phyloP scores from a whole-genome alignment of 805 yeast species.

The Zygosaccharomyces rouxii region DNA sequence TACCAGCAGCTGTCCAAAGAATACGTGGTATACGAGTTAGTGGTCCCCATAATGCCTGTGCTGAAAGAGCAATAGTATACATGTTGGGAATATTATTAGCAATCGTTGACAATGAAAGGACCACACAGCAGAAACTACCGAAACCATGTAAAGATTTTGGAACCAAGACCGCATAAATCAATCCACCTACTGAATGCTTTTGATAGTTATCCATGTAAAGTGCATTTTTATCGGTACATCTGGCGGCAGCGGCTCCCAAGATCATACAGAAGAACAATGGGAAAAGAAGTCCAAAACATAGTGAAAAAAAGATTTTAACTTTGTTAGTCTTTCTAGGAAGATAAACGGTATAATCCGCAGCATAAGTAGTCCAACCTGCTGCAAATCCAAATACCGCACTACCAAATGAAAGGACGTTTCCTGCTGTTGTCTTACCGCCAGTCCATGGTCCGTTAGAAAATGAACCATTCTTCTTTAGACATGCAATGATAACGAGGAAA shows the following conservation, averaged over 20 bases:
- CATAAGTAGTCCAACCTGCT: slow-evolving; percentile 93
- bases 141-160: slow-evolving; percentile 79
- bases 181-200: slow-evolving; percentile 67
- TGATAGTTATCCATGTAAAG: slow-evolving; percentile 48
- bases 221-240: slow-evolving; percentile 52
- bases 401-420: slow-evolving; percentile 74
- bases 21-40: slow-evolving; percentile 74
- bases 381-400: slow-evolving; percentile 83
- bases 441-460: slow-evolving; percentile 50
- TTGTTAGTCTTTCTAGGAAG: slow-evolving; percentile 64
- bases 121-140: slow-evolving; percentile 83
- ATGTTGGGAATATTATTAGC: slow-evolving; percentile 90
- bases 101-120: slow-evolving; percentile 77
- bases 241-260: slow-evolving; percentile 82
- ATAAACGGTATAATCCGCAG: slow-evolving; percentile 88
- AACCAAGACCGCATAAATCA: slow-evolving; percentile 71
- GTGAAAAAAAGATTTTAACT: slow-evolving; percentile 55
- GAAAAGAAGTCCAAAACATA: slow-evolving; percentile 55
- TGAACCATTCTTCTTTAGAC: slow-evolving; percentile 62
- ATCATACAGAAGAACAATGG: slow-evolving; percentile 70
- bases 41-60: slow-evolving; percentile 76
- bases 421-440: slow-evolving; percentile 68
- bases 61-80: slow-evolving; percentile 82
- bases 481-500: slow-evolving; percentile 72
- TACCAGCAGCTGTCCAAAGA: slow-evolving; percentile 73